A percentile compares a stretch with the other conserved stretches of the same genome.
These are phyloP conservation scores for Mucuna pruriens DNA, from an alignment of 306 rosid species.

Conservation along the genomic window DNA sequence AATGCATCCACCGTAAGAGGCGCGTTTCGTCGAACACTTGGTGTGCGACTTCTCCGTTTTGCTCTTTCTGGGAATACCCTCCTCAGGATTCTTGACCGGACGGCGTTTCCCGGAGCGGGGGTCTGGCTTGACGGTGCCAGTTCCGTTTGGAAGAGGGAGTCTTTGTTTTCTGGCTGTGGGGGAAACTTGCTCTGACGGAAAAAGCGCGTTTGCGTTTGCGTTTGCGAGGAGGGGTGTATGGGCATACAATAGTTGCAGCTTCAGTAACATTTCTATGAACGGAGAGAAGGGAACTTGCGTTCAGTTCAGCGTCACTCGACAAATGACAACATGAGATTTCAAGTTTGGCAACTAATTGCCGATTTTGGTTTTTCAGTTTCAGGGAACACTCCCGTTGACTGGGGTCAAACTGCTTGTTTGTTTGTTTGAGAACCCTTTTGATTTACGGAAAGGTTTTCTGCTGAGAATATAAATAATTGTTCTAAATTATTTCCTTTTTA, in stretches of 20 bases:
- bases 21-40: conserved; percentile 79
- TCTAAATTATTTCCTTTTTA: too few species aligned
- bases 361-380: not conserved
- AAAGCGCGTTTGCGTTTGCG: conserved; percentile 41
- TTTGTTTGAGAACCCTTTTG: too few species aligned
- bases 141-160: conserved; percentile 32
- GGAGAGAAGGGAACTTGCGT: not conserved
- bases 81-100: conserved; percentile 43
- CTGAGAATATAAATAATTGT: too few species aligned
- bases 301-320: not conserved
- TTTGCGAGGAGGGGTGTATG: conserved; percentile 39
- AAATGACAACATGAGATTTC: not conserved
- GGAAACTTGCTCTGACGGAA: conserved; percentile 45
- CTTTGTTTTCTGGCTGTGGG: conserved; percentile 38
- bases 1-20: conserved; percentile 73
- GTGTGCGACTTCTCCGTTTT: conserved; percentile 55
- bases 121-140: conserved; percentile 35
- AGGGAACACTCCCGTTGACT: not conserved
- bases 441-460: too few species aligned
- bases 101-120: conserved; percentile 39
- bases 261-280: conserved; percentile 50
- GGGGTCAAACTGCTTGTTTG: not conserved
- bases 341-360: not conserved
- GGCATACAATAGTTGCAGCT: conserved; percentile 61
- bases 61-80: conserved; percentile 28